Percentiles rank a stretch among this genome's conserved stretches.
Evolutionary conservation across 768 basidiomycete genomes (phyloP).

Genomic region (Suillus discolor): DNA sequence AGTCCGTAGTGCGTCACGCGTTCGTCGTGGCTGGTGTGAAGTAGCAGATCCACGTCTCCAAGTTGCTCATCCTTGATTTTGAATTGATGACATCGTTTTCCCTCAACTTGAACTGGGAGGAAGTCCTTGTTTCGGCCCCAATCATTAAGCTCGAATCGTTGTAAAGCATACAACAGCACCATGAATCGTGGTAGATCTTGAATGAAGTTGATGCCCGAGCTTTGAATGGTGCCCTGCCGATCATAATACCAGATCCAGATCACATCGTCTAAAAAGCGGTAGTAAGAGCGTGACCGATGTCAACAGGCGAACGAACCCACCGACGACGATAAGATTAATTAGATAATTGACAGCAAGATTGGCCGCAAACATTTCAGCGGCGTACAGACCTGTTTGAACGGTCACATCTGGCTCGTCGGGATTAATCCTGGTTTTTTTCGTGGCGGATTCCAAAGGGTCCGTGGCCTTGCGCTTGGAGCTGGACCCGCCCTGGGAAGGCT

Average conservation of each 20-base stretch:
- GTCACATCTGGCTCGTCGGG: not conserved
- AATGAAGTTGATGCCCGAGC: too few species aligned
- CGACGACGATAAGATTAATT: too few species aligned
- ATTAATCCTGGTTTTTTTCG: not conserved
- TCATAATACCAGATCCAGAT: too few species aligned
- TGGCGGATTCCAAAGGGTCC: not conserved
- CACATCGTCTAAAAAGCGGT: too few species aligned
- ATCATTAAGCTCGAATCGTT: too few species aligned
- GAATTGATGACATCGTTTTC: not conserved
- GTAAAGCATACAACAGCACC: too few species aligned
- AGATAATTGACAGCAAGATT: not conserved
- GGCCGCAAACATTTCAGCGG: not conserved
- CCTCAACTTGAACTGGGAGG: not conserved
- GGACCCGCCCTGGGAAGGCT: not conserved
- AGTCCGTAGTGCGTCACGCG: not conserved
- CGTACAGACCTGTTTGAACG: not conserved
- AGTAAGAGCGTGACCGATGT: too few species aligned
- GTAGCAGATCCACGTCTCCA: not conserved
- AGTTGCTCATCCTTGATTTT: not conserved
- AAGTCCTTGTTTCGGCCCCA: not conserved
- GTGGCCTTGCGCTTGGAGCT: not conserved
- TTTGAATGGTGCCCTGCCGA: too few species aligned
- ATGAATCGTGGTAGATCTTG: too few species aligned
- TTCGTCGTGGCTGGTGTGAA: not conserved
- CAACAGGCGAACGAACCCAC: too few species aligned